Percentiles rank a stretch among this genome's conserved stretches.
Conservation (phyloP, 352 stramenopile genomes). For the Phytopythium sindhum region DNA sequence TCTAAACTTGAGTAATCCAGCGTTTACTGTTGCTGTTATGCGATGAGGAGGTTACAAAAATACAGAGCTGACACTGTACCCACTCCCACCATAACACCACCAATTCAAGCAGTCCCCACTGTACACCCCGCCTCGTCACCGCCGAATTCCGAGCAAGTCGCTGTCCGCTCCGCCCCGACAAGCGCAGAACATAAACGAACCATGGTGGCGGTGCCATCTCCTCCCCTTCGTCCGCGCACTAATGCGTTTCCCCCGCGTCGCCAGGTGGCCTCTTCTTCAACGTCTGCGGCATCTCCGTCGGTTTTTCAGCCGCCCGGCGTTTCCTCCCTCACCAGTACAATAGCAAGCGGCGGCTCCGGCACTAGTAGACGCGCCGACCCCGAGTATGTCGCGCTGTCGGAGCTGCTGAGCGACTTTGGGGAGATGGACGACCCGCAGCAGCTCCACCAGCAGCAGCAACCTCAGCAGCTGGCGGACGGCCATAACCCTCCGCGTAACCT, state of each 20-base stretch:
- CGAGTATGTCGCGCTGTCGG: slow-evolving; percentile 63
- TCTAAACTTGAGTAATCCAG: too few relatives aligned
- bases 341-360: background rate
- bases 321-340: background rate
- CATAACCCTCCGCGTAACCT: background rate
- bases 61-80: background rate
- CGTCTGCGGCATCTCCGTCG: background rate
- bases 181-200: slow-evolving; percentile 4
- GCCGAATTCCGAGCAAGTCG: background rate
- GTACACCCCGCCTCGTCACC: background rate
- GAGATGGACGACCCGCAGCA: slow-evolving; percentile 49
- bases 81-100: background rate
- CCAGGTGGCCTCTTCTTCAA: background rate
- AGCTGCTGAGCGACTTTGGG: slow-evolving; percentile 60
- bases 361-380: slow-evolving; percentile 30
- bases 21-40: too few relatives aligned
- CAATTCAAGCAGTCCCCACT: background rate
- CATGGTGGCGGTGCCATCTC: background rate
- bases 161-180: too few relatives aligned
- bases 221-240: background rate
- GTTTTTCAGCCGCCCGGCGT: too few relatives aligned
- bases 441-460: background rate
- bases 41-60: too few relatives aligned
- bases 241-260: background rate
- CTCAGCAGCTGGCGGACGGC: background rate